phyloP scores from a whole-genome alignment of 176 grass and related monocot genomes.

The Elymus sibiricus region DNA sequence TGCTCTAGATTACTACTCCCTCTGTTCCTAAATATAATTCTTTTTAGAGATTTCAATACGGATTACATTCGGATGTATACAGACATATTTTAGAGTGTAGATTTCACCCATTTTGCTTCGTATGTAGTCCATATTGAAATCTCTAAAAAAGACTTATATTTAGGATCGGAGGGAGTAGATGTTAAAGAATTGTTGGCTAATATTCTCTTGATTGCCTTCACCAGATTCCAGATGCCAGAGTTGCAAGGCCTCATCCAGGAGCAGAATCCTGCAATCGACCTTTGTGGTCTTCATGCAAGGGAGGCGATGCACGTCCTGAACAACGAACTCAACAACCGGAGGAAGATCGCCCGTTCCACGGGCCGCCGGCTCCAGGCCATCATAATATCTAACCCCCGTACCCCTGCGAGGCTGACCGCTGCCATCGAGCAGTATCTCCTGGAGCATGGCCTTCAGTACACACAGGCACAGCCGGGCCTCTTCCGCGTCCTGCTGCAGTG shows the following conservation, averaged over 20 bases:
- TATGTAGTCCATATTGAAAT: too few species aligned
- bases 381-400: constrained; percentile 49
- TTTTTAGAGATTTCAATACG: too few species aligned
- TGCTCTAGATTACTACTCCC: background rate
- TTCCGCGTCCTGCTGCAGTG: constrained; percentile 71
- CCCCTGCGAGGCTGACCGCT: constrained; percentile 49
- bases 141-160: too few species aligned
- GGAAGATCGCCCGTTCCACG: constrained; percentile 56
- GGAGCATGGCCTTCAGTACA: constrained; percentile 68
- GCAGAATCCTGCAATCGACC: constrained; percentile 70
- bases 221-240: constrained; percentile 51
- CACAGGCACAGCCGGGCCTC: constrained; percentile 59
- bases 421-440: constrained; percentile 82
- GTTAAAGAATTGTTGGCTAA: background rate
- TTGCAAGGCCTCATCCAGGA: constrained; percentile 59
- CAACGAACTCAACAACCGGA: constrained; percentile 63
- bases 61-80: too few species aligned
- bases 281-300: constrained; percentile 58
- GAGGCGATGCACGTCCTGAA: constrained; percentile 81
- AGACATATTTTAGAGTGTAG: too few species aligned
- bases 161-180: background rate
- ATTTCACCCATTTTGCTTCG: too few species aligned
- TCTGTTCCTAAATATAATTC: too few species aligned
- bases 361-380: constrained; percentile 56
- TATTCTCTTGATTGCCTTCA: constrained; percentile 16